Evolutionary conservation across 805 yeast genomes (phyloP), one percentile per base, ranked within the genome.

Genomic region (Wickerhamiella kurtzmanii): DNA sequence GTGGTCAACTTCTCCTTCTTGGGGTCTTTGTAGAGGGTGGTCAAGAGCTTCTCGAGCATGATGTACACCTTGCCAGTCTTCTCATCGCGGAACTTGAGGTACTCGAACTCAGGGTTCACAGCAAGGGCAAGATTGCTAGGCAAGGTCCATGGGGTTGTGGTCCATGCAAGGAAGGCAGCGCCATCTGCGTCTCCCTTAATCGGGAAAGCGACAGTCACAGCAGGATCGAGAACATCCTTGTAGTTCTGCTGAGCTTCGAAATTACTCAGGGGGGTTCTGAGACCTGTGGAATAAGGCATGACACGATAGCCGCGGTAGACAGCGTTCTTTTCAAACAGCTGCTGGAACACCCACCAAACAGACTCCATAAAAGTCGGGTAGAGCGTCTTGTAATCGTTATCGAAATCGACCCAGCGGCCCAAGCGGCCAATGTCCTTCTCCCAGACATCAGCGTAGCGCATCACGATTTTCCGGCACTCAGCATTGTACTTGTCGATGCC

Each of bases 321-420:
- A 48, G 84, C 77, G 45, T 79, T 82, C 67, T 88, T 92, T 49
- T 82, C 79, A 64, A 71, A 86, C 57, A 92, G 72, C 68, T 86
- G 79, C 70, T 82, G 79, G 75, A 92, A 92, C 28, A 86, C 95
- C 98, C 98, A 92, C 99, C 99, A 92, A 43, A 80, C 92, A 41
- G 96, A 84, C 71, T 92, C 99, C 99, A 92, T 92, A 59, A 86
- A 92, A 48, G 80, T 72, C 42, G 96, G 96, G 65, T 94, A 87
- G 67, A 92, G 74, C 22, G 98, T 92, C 71, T 89, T 89, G 74
- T 88, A 88, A 69, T 92, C 99, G 64, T 92, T 86, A 64, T 92
- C 98, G 70, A 92, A 89, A 68, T 92, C 99, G 62, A 92, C 88
- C 99, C 99, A 92, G 68, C 99, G 82, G 54, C 98, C 99, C 56